Base-by-base conservation (phyloP, 2,329 filamentous ascomycete species). In the Fusarium sp. region DNA sequence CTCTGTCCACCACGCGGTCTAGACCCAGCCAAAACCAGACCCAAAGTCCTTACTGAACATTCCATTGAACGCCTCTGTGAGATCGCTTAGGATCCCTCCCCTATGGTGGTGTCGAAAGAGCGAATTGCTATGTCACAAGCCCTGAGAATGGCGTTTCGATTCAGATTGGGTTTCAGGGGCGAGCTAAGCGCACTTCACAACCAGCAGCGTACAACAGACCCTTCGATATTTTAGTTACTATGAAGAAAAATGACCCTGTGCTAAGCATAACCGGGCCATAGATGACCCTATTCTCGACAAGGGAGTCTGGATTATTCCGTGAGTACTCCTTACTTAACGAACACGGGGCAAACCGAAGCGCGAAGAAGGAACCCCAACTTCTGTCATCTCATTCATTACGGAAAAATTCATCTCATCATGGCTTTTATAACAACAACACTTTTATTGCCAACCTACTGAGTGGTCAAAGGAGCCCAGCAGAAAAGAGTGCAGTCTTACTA, bases 141-240 rank as follows among this genome's bases (percentile, higher is more conserved):
- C 22, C 4, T 25, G 22, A 9, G 22, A 5, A 25, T 47, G 42
- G 42, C 42, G 20, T 47, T 47, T 25, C 22, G 13, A 18, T 47
- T 47, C 42, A 47, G 20, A 47, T 47, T 9, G 14, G 14, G 42
- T 25, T 10, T 25, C 14, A 47, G 42, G 14, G 20, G 40, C 13
- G 4, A 4, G 20, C 20, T 6, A 45, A 45, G 40, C 1, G 13
- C 22, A 16, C 6, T 18, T 25, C 13, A 5, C 20, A 47, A 9
- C 2, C 14, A 25, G 14, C 4, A 0, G 20, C 13, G 42, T 14
- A 25, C 1, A 14, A 16, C 25, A 6, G 42, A 2, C 1, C 7
- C 13, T 16, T 45, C 42, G 13, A 25, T 7, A 25, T 3, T 25
- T 3, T 2, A 2, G 11, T 14, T 14, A 42, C 42, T 5, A 0